Base-by-base conservation (phyloP, 1,284 basidiomycete genomes). In the Amylostereum chailletii region DNA sequence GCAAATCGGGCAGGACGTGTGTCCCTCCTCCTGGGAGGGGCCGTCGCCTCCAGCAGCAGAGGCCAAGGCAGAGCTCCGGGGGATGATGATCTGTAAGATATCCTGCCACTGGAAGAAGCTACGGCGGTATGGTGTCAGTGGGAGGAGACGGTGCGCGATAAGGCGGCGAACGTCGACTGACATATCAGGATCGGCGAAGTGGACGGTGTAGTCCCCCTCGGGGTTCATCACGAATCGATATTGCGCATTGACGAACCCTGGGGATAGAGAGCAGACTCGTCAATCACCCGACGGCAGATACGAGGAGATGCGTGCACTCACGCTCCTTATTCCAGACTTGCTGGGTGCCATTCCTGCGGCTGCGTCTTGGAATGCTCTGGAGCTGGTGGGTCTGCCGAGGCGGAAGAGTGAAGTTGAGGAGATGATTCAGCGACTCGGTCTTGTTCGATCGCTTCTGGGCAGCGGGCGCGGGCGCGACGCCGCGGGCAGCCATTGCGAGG, bases 51-150 rank as follows among this genome's bases (percentile, higher is more conserved):
- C 67, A 47, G 74, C 67, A 55, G 77, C 74, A 60, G 74, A 76
- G 54, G 76, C 74, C 54, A 79, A 68, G 52, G 77, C 77, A 53
- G 83, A 83, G 53, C 77, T 73, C 47, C 88, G 90, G 34, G 93
- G 90, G 54, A 99, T 84, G 59, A 99, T 83, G 53, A 99, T 84
- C 66, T 98, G 95, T 5, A 96, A 74, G 57, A 99, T 90, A 67
- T 98, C 91, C n/a, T 87, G 80, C 92, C 92, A 96, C 71, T 94
- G 88, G 65, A 96, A 89, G 68, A 85, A 91, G 59, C 90, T 94
- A 59, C 10, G 29, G 5, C 19, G 6, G 47, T 31, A 50, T 31
- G 33, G 53, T 31, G 53, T 60, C 47, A 57, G 56, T 50, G 46
- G 33, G 33, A 31, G 29, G 45, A 36, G 49, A 53, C 47, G 53